Percentiles rank a stretch among this genome's conserved stretches.
phyloP scores from a whole-genome alignment of 1,139 yeast species.

The Spathaspora sp. region DNA sequence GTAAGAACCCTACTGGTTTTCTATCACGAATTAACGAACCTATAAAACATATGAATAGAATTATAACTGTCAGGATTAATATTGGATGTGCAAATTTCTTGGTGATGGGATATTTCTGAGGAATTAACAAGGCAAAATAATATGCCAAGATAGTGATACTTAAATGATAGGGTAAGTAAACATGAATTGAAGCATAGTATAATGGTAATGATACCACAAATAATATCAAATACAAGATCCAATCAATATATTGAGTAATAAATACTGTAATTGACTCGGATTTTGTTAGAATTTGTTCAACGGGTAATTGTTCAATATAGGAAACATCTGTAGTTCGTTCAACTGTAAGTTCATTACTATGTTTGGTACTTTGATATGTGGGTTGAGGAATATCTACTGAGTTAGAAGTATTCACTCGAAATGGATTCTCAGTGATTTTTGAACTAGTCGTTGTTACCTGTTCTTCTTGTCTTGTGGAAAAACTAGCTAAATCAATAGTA shows the following conservation, averaged over 20 bases:
- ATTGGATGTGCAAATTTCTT: conserved; percentile 69
- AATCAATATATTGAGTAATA: conserved; percentile 52
- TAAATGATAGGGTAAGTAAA: conserved; percentile 63
- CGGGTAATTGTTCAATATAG: conserved; percentile 1
- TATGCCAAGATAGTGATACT: conserved; percentile 59
- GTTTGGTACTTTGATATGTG: neutral
- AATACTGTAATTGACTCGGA: conserved; percentile 21
- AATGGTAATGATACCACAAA: conserved; percentile 57
- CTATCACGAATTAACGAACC: conserved; percentile 54
- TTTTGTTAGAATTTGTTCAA: neutral
- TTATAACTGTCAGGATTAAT: conserved; percentile 58
- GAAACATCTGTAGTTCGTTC: neutral
- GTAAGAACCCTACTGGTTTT: conserved; percentile 44
- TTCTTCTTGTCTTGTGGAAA: neutral
- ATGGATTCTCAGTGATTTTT: neutral
- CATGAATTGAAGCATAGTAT: conserved; percentile 47
- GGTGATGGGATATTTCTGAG: conserved; percentile 45
- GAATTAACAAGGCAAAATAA: conserved; percentile 50
- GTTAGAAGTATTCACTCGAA: neutral
- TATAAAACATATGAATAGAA: conserved; percentile 62
- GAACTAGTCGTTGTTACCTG: neutral
- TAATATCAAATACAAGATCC: conserved; percentile 47
- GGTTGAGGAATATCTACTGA: conserved; percentile 1
- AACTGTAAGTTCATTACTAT: neutral
- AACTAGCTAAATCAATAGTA: conserved; percentile 28